These are phyloP conservation scores for Dothiorella sarmentorum DNA, from an alignment of 2,329 filamentous ascomycete species.

Conservation along the genomic window DNA sequence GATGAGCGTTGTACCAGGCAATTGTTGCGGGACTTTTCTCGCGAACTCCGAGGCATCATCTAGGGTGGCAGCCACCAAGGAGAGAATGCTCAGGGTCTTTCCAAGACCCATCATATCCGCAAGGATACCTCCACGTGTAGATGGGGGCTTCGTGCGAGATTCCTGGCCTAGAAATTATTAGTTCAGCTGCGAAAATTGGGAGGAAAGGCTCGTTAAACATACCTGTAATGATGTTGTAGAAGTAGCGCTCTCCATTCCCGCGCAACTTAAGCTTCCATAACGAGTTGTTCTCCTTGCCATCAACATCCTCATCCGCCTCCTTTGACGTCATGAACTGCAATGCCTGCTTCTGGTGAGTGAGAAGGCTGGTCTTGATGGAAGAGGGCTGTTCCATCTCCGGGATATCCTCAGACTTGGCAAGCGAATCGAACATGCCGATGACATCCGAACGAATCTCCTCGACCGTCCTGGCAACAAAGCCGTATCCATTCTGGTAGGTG, in stretches of 20 bases:
- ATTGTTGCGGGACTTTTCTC: slow-evolving; percentile 41
- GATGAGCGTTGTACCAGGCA: slow-evolving; percentile 34
- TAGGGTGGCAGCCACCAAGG: slow-evolving; percentile 64
- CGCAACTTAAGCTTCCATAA: slow-evolving; percentile 69
- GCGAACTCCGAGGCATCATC: slow-evolving; percentile 63
- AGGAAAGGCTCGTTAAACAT: too few species aligned
- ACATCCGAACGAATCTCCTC: slow-evolving; percentile 87
- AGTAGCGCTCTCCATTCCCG: slow-evolving; percentile 58
- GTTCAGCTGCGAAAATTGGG: too few species aligned
- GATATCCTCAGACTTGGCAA: slow-evolving; percentile 71
- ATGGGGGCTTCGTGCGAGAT: slow-evolving; percentile 31
- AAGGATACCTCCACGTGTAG: slow-evolving; percentile 45
- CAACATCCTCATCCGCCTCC: slow-evolving; percentile 63
- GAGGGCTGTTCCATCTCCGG: slow-evolving; percentile 66
- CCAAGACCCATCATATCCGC: slow-evolving; percentile 53
- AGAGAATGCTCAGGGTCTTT: slow-evolving; percentile 71
- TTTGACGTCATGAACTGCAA: slow-evolving; percentile 80
- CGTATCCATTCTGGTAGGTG: slow-evolving; percentile 26
- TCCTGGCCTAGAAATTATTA: too few species aligned
- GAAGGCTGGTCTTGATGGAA: slow-evolving; percentile 63
- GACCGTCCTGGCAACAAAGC: slow-evolving; percentile 56
- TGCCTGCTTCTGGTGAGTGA: slow-evolving; percentile 86
- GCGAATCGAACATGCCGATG: slow-evolving; percentile 80
- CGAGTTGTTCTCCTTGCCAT: slow-evolving; percentile 60
- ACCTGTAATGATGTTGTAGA: slow-evolving; percentile 83